phyloP scores from a whole-genome alignment of 2,329 filamentous ascomycete genomes.

The Monosporascus cannonballus region DNA sequence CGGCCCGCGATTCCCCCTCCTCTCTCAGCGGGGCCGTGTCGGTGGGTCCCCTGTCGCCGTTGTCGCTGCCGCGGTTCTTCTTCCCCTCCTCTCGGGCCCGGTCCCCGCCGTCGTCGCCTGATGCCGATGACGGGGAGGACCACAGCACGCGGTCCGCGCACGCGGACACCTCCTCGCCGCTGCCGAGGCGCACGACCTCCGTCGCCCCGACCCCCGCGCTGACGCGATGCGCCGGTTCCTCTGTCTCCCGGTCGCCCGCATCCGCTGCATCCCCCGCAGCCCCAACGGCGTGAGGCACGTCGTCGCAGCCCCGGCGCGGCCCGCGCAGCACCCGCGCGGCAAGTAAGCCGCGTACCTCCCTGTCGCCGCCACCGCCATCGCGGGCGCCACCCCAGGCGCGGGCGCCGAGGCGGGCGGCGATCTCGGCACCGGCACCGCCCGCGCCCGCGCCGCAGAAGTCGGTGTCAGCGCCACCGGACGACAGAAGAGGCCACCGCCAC shows the following conservation, averaged over 20 bases:
- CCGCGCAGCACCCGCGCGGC: conserved; percentile 45
- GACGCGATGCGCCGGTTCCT: background rate
- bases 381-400: conserved; percentile 56
- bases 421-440: conserved; percentile 41
- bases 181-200: conserved; percentile 34
- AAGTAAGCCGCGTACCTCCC: conserved; percentile 43
- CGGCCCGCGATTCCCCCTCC: too few species aligned
- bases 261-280: background rate
- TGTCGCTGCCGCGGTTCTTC: too few species aligned
- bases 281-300: conserved; percentile 33
- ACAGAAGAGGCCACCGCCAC: conserved; percentile 1
- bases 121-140: conserved; percentile 4
- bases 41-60: too few species aligned
- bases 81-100: background rate
- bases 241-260: too few species aligned
- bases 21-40: too few species aligned
- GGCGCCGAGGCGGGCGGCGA: conserved; percentile 47
- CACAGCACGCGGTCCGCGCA: conserved; percentile 33
- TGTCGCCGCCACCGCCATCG: conserved; percentile 43
- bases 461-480: too few species aligned
- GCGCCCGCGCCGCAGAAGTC: background rate
- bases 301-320: conserved; percentile 34
- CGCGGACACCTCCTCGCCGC: conserved; percentile 37
- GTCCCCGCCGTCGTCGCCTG: background rate
- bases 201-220: conserved; percentile 21